Base-by-base conservation (phyloP, 441 rosid genomes). In the Flueggea neowawraea region DNA sequence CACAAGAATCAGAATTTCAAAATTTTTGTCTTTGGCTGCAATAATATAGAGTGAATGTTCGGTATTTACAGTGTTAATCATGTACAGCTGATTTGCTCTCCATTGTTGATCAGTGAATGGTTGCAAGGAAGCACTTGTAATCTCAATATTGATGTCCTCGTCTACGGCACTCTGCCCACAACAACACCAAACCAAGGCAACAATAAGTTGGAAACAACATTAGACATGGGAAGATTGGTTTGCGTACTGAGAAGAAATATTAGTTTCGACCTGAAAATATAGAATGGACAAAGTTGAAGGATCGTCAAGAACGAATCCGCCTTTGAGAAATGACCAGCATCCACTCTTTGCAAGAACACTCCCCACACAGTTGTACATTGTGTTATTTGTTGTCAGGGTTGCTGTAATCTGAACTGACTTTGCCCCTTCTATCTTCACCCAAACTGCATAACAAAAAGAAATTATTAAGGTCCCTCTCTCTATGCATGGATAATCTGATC, bases 271-370 rank as follows among this genome's bases (percentile, higher is more conserved):
- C 86, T 81, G 78, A 64, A 89, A 81, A 58, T 72, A 68, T 43
- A 89, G 64, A 4, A 73, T 58, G 57, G 95, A 72, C 39, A 64
- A 61, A 31, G 62, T 66, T 43, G 88, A 83, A 31, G 94, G 78
- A 16, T 81, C 73, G 57, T 78, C 57, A 51, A 84, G 80, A 63
- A 75, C 57, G 63, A 90, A 92, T 16, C 98, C 96, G 16, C 98
- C 98, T 69, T 92, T 92, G 66, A 92, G 95, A 74, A 90, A 92
- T 44, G 96, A 90, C 96, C 96, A 92, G 69, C 96, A 90, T 31
- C 87, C 94, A 52, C 15, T 55, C 63, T 70, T 75, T 0, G 90
- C 95, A 16, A 79, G 15, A 33, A 82, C 94, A 62, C 86, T 84
- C 48, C 98, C 98, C 41, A 86, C 73, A 52, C 96, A 89, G 57